Base-by-base conservation (phyloP, 306 rosid genomes). In the Gleditsia sinensis region DNA sequence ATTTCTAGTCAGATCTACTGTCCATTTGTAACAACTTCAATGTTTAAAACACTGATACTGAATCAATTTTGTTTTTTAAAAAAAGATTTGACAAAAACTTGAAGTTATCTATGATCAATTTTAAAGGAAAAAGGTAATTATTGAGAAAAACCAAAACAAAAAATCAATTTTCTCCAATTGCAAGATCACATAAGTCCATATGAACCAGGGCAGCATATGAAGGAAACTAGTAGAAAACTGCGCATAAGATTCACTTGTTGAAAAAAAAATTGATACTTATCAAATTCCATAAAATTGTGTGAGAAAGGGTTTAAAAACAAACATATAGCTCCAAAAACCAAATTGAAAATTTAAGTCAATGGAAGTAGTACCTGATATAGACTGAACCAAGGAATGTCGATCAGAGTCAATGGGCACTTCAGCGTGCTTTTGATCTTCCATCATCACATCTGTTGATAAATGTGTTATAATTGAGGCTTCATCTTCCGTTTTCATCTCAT, bases 361-460 rank as follows among this genome's bases (percentile, higher is more conserved):
- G 5, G 30, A 55, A 36, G 45, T 54, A 19, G 24, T 78, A 85
- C 92, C 96, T 82, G 86, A 67, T 53, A 51, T 46, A 74, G 83
- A 71, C 48, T 67, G 83, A 82, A 73, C 72, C 6, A 51, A 13
- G 57, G 76, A 50, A 19, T 30, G 62, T 57, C 78, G 79, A 46
- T 66, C 75, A 57, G 64, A 60, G 55, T 43, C 69, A 32, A 67
- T 40, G 68, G 78, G 78, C 69, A 51, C 74, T 61, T 75, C 74
- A 71, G 43, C 90, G 7, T 58, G 48, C 57, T 57, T 70, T 67
- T 82, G 62, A 70, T 88, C 88, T 51, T 82, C 88, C 85, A 75
- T 62, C 19, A 28, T 71, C 72, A 55, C 79, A 43, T 84, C 86
- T n/a, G 67, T 39, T 23, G 71, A 46, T 30, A 43, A 32, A 6